phyloP scores from a whole-genome alignment of 176 grass and related monocot genomes.

The Bromus sterilis region DNA sequence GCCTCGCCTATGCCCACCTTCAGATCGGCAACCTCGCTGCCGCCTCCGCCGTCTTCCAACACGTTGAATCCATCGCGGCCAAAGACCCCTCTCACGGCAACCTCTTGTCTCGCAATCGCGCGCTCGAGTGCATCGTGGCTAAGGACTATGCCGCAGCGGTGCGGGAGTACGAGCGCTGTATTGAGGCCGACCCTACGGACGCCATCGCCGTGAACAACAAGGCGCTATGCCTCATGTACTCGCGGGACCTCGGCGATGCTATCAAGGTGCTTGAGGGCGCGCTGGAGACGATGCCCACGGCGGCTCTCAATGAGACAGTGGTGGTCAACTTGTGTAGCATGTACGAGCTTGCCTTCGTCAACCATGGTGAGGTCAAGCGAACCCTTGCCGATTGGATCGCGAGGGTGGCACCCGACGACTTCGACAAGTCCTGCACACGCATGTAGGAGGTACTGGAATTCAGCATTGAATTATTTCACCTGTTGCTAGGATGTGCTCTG shows the following conservation, averaged over 20 bases:
- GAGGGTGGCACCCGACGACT: slow-evolving; percentile 79
- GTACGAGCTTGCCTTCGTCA: slow-evolving; percentile 90
- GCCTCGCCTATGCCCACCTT: slow-evolving; percentile 79
- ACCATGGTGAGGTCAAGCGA: slow-evolving; percentile 64
- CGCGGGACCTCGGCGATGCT: slow-evolving; percentile 72
- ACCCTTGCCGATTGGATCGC: slow-evolving; percentile 67
- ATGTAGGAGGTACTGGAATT: slow-evolving; percentile 45
- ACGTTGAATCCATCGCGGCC: slow-evolving; percentile 42
- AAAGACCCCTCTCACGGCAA: slow-evolving; percentile 27
- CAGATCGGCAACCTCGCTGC: slow-evolving; percentile 78
- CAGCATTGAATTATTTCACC: background rate
- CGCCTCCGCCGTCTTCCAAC: slow-evolving; percentile 52
- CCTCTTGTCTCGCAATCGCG: slow-evolving; percentile 66
- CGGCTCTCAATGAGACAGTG: slow-evolving; percentile 70
- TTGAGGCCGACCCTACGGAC: slow-evolving; percentile 60
- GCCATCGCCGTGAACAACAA: slow-evolving; percentile 89
- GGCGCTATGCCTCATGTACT: slow-evolving; percentile 95
- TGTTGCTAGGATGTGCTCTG: background rate
- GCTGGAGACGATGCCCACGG: slow-evolving; percentile 70
- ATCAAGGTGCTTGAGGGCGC: slow-evolving; percentile 87
- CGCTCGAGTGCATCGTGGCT: slow-evolving; percentile 62
- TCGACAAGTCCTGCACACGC: slow-evolving; percentile 78
- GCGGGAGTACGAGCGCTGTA: slow-evolving; percentile 90
- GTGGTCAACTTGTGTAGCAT: slow-evolving; percentile 92
- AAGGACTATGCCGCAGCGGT: slow-evolving; percentile 81